These are phyloP conservation scores for Thielaviopsis populi DNA, from an alignment of 2,329 filamentous ascomycete genomes.

Conservation along the genomic window DNA sequence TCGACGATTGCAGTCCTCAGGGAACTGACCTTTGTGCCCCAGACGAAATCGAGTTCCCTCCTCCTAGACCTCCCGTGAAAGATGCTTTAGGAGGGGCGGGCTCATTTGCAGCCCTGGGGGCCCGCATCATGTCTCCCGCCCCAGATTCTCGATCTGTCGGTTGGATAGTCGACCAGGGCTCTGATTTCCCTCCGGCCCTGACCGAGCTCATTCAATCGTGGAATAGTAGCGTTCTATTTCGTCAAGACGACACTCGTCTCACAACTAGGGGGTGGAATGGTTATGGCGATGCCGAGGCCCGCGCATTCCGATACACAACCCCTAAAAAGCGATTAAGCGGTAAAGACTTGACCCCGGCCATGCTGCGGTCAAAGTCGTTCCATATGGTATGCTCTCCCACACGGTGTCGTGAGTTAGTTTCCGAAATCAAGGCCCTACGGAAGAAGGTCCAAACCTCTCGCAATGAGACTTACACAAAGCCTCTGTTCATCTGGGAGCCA, in stretches of 20 bases:
- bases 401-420: slow-evolving; percentile 61
- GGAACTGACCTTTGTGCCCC: slow-evolving; percentile 18
- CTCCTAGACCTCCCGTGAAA: slow-evolving; percentile 50
- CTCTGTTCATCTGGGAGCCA: slow-evolving; percentile 87
- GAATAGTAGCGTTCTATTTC: slow-evolving; percentile 58
- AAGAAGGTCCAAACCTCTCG: slow-evolving; percentile 21
- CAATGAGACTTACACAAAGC: slow-evolving; percentile 33
- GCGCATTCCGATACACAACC: slow-evolving; percentile 74
- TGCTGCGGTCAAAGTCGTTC: slow-evolving; percentile 62
- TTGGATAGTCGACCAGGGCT: slow-evolving; percentile 83
- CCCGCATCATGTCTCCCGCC: slow-evolving; percentile 64
- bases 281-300: slow-evolving; percentile 56
- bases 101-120: slow-evolving; percentile 73
- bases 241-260: slow-evolving; percentile 48
- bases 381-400: slow-evolving; percentile 74
- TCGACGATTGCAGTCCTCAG: background rate
- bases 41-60: slow-evolving; percentile 85
- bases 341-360: slow-evolving; percentile 47
- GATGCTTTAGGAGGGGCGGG: slow-evolving; percentile 82
- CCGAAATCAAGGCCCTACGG: slow-evolving; percentile 49
- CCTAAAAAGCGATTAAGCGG: slow-evolving; percentile 71
- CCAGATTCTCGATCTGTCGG: slow-evolving; percentile 52
- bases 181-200: slow-evolving; percentile 63
- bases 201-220: slow-evolving; percentile 52
- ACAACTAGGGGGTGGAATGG: slow-evolving; percentile 92